Conservation (phyloP, 1,284 basidiomycete species). For the Puccinia brachypodii region DNA sequence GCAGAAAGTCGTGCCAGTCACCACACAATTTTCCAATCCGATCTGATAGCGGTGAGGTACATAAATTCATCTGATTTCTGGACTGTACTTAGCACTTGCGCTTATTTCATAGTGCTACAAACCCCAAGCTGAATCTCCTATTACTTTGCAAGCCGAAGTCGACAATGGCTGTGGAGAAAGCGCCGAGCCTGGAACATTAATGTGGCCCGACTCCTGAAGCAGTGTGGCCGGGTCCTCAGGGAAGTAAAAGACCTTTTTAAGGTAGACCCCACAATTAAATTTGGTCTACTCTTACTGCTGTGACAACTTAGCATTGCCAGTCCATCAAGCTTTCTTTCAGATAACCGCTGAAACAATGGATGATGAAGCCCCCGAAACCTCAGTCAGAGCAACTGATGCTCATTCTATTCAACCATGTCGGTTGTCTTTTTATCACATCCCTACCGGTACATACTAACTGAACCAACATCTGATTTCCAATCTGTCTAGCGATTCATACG, state of each 20-base stretch:
- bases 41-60: background rate
- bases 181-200: background rate
- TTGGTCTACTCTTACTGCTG: background rate
- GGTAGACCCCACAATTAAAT: background rate
- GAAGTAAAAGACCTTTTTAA: background rate
- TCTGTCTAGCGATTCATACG: constrained; percentile 1
- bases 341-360: constrained; percentile 1
- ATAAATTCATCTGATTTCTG: background rate
- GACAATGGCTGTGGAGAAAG: background rate
- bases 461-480: background rate
- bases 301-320: constrained; percentile 1
- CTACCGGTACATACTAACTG: background rate
- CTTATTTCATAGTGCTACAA: background rate
- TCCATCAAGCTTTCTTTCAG: background rate
- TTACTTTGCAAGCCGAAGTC: constrained; percentile 1
- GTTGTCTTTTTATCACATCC: background rate
- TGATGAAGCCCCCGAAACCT: background rate
- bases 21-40: background rate
- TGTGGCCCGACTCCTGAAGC: background rate
- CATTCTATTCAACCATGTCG: background rate
- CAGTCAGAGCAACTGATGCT: background rate
- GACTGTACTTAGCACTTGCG: background rate
- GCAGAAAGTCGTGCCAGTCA: background rate
- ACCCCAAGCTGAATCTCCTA: constrained; percentile 1
- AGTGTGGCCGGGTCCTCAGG: background rate